Base-by-base conservation (phyloP, 345 rosid genomes). In the Ceriops decandra region DNA sequence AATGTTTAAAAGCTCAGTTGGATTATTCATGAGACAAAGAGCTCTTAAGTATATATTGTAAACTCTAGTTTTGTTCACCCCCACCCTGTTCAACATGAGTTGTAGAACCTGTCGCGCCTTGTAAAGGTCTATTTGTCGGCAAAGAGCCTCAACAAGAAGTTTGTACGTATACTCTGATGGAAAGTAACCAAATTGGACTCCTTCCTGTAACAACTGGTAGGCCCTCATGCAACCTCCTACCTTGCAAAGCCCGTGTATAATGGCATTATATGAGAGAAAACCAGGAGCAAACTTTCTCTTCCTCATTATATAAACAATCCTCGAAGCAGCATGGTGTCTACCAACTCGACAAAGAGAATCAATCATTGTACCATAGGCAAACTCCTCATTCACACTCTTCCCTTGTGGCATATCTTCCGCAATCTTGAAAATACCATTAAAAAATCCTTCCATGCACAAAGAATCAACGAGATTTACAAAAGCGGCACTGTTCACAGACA, bases 171-270 rank as follows among this genome's bases (percentile, higher is more conserved):
- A 76, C 75, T 88, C 98, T 3, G 96, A 88, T 38, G 85, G 95
- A 24, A 79, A 79, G 70, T 83, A 92, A 1, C 85, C 88, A 68
- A 82, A 87, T 57, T 76, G 82, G 63, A 75, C 47, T 58, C 91
- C 95, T 84, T 92, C 93, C 70, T 88, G 83, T 36, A 92, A 76
- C 81, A 90, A 66, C 80, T 92, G 98, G 76, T 80, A 90, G 60
- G 90, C 96, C 72, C 93, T 90, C 86, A 86, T 77, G 72, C 86
- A 81, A 73, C 88, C 88, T 58, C 93, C 85, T 61, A 85, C 86
- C 66, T 79, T 85, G 80, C 91, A 85, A 46, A 92, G 86, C 6
- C 93, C 95, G 7, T 92, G 96, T 51, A 90, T 74, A 22, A 92
- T 88, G 57, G 86, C 79, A 81, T 92, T 87, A 69, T 90, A 92